Conservation (phyloP, 2,329 filamentous ascomycete genomes). For the Hypomyces perniciosus region DNA sequence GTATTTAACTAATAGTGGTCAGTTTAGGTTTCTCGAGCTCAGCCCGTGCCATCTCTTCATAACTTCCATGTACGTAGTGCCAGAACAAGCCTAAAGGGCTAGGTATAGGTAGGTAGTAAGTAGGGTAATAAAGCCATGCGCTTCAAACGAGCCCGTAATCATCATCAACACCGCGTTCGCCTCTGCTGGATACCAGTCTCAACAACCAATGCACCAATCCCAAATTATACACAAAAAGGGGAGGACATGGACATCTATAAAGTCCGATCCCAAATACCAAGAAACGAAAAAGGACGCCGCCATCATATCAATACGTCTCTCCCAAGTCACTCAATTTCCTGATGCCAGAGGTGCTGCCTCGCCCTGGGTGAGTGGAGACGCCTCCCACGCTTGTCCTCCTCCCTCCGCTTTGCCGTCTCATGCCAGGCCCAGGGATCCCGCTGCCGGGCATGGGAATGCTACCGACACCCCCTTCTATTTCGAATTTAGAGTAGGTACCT, state of each 20-base stretch:
- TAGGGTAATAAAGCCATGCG: conserved; percentile 17
- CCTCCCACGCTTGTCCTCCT: conserved; percentile 38
- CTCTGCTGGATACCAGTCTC: conserved; percentile 19
- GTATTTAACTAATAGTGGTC: conserved; percentile 6
- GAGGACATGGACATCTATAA: not conserved
- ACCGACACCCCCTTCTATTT: conserved; percentile 33
- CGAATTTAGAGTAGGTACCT: conserved; percentile 46
- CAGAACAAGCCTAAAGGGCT: conserved; percentile 13
- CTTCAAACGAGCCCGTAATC: conserved; percentile 22
- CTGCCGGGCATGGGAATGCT: conserved; percentile 38
- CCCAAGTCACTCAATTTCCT: conserved; percentile 45
- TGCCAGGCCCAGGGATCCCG: conserved; percentile 41
- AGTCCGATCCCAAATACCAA: conserved; percentile 8
- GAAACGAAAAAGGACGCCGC: conserved; percentile 2
- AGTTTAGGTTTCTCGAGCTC: conserved; percentile 11
- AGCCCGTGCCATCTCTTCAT: conserved; percentile 15
- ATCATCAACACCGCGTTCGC: conserved; percentile 26
- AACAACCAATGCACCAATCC: conserved; percentile 13
- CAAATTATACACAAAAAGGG: conserved; percentile 7
- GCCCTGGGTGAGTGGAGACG: conserved; percentile 20
- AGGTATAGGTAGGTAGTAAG: conserved; percentile 14
- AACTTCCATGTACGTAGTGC: conserved; percentile 13
- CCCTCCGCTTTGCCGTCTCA: conserved; percentile 39
- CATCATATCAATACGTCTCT: conserved; percentile 43
- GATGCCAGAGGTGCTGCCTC: conserved; percentile 28